phyloP scores from a whole-genome alignment of 257 asterid species.

The Fraxinus excelsior region DNA sequence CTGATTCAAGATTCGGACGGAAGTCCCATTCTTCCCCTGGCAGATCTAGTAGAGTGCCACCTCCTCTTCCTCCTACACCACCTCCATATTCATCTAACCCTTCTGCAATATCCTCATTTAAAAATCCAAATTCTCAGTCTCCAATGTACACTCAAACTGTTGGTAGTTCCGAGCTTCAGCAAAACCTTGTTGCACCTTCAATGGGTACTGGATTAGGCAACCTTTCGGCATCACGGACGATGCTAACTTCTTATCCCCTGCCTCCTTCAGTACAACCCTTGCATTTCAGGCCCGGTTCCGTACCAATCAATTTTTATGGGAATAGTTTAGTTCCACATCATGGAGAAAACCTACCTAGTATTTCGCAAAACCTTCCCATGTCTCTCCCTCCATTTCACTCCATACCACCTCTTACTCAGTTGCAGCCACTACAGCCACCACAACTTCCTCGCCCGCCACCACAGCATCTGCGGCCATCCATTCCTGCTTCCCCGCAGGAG shows the following conservation, averaged over 20 bases:
- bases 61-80: constrained; percentile 89
- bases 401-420: constrained; percentile 54
- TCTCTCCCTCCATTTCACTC: constrained; percentile 55
- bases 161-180: constrained; percentile 58
- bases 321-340: constrained; percentile 56
- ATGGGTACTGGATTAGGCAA: constrained; percentile 37
- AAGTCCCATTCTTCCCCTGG: constrained; percentile 61
- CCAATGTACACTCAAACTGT: constrained; percentile 49
- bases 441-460: constrained; percentile 80
- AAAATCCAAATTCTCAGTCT: constrained; percentile 54
- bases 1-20: constrained; percentile 56
- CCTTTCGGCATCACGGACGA: constrained; percentile 37
- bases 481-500: constrained; percentile 73
- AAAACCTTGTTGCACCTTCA: constrained; percentile 37
- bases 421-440: constrained; percentile 92
- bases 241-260: constrained; percentile 55
- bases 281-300: constrained; percentile 59
- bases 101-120: constrained; percentile 40
- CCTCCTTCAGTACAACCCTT: constrained; percentile 54
- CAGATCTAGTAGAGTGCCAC: constrained; percentile 63
- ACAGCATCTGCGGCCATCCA: constrained; percentile 73
- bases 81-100: constrained; percentile 66
- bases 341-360: constrained; percentile 54
- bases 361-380: constrained; percentile 55
- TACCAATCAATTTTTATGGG: constrained; percentile 54